phyloP scores from a whole-genome alignment of 306 rosid species.

The Malus sylvestris region DNA sequence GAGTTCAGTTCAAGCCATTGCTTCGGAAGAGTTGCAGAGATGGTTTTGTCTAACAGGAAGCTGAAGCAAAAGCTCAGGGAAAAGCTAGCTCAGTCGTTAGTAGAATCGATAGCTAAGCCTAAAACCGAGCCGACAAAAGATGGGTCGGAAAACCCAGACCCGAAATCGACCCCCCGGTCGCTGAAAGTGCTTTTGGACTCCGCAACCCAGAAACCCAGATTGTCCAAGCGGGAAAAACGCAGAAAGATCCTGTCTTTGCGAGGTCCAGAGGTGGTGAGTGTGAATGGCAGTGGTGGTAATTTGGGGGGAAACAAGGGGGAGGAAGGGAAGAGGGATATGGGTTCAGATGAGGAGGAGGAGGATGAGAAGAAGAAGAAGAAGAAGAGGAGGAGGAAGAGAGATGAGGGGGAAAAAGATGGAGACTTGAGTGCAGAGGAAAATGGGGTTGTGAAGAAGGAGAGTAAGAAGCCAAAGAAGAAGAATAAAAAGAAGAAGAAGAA shows the following conservation, averaged over 20 bases:
- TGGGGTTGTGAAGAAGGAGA: constrained; percentile 27
- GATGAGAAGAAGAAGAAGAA: constrained; percentile 27
- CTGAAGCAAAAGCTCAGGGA: constrained; percentile 67
- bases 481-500: constrained; percentile 16
- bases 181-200: constrained; percentile 43
- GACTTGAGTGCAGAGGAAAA: constrained; percentile 11
- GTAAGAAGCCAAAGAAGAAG: constrained; percentile 19
- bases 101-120: constrained; percentile 15
- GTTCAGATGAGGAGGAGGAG: constrained; percentile 10
- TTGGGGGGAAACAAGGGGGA: constrained; percentile 9
- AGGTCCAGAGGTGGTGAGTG: constrained; percentile 9
- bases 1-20: not conserved
- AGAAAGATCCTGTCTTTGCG: constrained; percentile 36
- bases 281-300: constrained; percentile 9
- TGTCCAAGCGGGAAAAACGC: constrained; percentile 75
- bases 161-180: constrained; percentile 18
- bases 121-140: constrained; percentile 2
- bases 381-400: constrained; percentile 21
- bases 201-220: constrained; percentile 33
- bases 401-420: constrained; percentile 10
- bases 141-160: constrained; percentile 18
- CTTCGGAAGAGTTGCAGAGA: not conserved
- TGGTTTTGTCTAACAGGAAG: constrained; percentile 93
- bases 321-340: constrained; percentile 19
- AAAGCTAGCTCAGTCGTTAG: constrained; percentile 25